Conservation (phyloP, 1,284 basidiomycete genomes). For the Malassezia nana region DNA sequence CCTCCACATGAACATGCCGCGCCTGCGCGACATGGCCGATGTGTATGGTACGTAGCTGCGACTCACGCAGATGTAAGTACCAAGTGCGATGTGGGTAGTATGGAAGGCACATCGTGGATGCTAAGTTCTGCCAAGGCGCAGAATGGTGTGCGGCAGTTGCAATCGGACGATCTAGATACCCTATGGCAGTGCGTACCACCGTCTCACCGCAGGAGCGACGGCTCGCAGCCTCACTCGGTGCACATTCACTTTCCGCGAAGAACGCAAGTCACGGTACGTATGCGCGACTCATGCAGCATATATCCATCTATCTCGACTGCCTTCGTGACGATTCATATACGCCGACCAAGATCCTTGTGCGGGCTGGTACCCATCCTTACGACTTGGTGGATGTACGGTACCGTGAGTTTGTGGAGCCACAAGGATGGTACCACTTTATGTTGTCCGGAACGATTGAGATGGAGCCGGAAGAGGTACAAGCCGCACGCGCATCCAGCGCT, state of each 20-base stretch:
- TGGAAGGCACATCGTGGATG: conserved; percentile 68
- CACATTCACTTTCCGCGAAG: conserved; percentile 85
- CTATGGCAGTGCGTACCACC: conserved; percentile 82
- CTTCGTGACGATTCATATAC: conserved; percentile 92
- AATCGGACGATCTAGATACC: conserved; percentile 76
- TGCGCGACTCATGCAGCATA: conserved; percentile 57
- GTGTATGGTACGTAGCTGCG: conserved; percentile 5
- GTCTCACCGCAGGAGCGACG: conserved; percentile 66
- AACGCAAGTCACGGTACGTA: conserved; percentile 71
- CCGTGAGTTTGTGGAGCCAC: conserved; percentile 72
- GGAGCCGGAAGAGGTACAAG: conserved; percentile 50
- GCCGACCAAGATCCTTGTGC: conserved; percentile 75
- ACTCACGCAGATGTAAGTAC: conserved; percentile 26
- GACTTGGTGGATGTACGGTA: conserved; percentile 70
- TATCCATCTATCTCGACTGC: conserved; percentile 79
- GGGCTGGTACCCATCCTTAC: conserved; percentile 79
- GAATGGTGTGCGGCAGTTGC: conserved; percentile 82
- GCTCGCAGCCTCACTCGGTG: conserved; percentile 90
- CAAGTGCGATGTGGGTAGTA: conserved; percentile 38
- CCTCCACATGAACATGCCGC: conserved; percentile 11
- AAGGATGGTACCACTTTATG: conserved; percentile 88
- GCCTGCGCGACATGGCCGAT: conserved; percentile 8
- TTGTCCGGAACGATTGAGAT: conserved; percentile 51
- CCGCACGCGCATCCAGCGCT: not conserved
- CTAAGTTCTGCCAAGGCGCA: conserved; percentile 95